Conservation (phyloP, 306 rosid species). For the Quercus cerris region DNA sequence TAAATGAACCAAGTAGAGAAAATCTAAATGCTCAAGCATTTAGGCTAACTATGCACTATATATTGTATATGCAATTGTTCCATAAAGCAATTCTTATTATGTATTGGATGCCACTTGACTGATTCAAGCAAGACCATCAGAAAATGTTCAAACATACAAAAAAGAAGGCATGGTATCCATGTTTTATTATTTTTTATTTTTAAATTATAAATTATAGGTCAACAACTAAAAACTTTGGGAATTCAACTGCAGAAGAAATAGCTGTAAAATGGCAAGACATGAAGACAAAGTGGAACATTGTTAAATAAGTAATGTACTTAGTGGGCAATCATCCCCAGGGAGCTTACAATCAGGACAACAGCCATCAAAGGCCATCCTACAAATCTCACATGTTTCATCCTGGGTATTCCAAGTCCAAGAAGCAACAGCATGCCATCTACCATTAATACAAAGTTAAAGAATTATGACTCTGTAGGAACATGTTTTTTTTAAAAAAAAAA, state of each 20-base stretch:
- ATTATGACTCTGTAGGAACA: neutral
- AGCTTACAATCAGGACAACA: constrained; percentile 91
- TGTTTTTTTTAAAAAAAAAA: neutral
- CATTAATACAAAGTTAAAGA: constrained; percentile 15
- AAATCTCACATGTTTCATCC: constrained; percentile 88
- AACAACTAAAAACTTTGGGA: neutral
- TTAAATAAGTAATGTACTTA: constrained; percentile 33
- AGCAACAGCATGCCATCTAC: constrained; percentile 86
- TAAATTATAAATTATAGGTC: neutral
- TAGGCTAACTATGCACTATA: neutral
- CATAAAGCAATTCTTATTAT: neutral
- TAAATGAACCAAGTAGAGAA: neutral
- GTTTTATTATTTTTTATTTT: too few relatives aligned
- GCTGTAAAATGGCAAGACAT: neutral
- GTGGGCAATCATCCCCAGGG: constrained; percentile 90
- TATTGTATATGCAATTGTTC: neutral
- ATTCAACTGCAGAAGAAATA: neutral
- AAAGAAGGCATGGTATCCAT: neutral
- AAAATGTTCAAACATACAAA: neutral
- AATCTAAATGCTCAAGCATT: neutral
- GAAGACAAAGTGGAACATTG: neutral
- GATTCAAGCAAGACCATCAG: neutral
- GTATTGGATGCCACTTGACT: neutral
- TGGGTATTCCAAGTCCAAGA: constrained; percentile 97
- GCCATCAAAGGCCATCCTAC: constrained; percentile 97